Evolutionary conservation across 2,329 filamentous ascomycete species (phyloP).

Genomic region (Oidium heveae): DNA sequence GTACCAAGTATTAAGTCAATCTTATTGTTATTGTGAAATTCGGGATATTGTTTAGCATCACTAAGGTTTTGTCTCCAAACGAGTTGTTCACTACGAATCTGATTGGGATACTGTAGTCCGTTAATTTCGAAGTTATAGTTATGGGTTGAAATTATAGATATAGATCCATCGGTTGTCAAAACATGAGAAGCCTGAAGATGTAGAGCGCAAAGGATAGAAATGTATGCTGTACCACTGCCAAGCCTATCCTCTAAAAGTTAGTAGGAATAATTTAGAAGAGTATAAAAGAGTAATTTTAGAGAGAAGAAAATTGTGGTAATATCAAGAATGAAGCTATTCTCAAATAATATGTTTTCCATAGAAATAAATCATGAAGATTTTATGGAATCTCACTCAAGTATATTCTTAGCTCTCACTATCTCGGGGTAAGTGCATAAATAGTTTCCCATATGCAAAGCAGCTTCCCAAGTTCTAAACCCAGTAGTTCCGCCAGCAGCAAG

Average conservation of each 20-base stretch:
- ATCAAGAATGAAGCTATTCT: too few species aligned
- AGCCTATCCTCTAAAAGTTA: conserved; percentile 15
- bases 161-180: conserved; percentile 49
- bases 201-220: conserved; percentile 50
- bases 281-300: too few species aligned
- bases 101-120: conserved; percentile 25
- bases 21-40: conserved; percentile 18
- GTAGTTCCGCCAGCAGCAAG: conserved; percentile 50
- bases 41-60: conserved; percentile 15
- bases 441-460: conserved; percentile 45
- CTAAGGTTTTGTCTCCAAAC: conserved; percentile 18
- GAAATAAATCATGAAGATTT: not conserved
- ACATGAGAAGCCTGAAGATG: conserved; percentile 32
- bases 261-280: not conserved
- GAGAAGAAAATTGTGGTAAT: too few species aligned
- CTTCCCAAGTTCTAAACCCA: conserved; percentile 60
- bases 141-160: conserved; percentile 42
- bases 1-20: conserved; percentile 45
- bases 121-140: conserved; percentile 46
- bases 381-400: conserved; percentile 26
- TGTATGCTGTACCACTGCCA: conserved; percentile 51
- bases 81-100: conserved; percentile 30
- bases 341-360: too few species aligned
- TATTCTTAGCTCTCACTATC: conserved; percentile 24
- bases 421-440: conserved; percentile 26